Evolutionary conservation across 2,329 filamentous ascomycete species (phyloP).

Genomic region (Hymenoscyphus salicellus): DNA sequence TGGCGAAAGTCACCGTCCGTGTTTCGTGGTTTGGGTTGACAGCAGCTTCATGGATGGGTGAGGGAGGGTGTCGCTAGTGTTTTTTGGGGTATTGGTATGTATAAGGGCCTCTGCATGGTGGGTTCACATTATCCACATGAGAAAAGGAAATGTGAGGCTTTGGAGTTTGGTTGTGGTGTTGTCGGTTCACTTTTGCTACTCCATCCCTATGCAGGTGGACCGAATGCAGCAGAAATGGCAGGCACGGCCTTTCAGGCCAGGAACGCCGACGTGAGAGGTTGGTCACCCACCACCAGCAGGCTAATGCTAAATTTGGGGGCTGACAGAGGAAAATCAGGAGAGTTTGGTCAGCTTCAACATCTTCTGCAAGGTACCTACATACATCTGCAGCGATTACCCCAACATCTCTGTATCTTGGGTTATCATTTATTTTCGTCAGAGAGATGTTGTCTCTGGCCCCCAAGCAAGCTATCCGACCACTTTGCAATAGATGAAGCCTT

Average conservation of each 20-base stretch:
- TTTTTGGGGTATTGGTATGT: not conserved
- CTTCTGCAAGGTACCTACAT: not conserved
- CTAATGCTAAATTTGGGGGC: not conserved
- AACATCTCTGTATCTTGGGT: too few species aligned
- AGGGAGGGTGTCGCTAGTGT: not conserved
- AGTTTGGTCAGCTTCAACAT: not conserved
- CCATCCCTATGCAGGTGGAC: not conserved
- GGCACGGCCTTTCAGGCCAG: conserved; percentile 2
- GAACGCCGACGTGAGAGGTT: not conserved
- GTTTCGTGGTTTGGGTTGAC: not conserved
- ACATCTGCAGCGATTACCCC: not conserved
- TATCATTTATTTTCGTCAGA: too few species aligned
- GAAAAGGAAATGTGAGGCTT: not conserved
- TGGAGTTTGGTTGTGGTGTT: not conserved
- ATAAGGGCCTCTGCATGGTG: not conserved
- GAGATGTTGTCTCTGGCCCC: too few species aligned
- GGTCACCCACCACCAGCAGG: not conserved
- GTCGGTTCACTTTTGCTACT: not conserved
- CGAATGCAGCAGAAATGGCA: not conserved
- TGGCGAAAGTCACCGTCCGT: conserved; percentile 14
- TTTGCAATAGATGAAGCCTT: not conserved
- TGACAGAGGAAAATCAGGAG: not conserved
- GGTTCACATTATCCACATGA: not conserved
- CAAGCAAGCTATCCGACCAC: too few species aligned
- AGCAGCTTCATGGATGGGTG: not conserved